Evolutionary conservation across 2,329 filamentous ascomycete genomes (phyloP).

Genomic region (Pyrenophora seminiperda): DNA sequence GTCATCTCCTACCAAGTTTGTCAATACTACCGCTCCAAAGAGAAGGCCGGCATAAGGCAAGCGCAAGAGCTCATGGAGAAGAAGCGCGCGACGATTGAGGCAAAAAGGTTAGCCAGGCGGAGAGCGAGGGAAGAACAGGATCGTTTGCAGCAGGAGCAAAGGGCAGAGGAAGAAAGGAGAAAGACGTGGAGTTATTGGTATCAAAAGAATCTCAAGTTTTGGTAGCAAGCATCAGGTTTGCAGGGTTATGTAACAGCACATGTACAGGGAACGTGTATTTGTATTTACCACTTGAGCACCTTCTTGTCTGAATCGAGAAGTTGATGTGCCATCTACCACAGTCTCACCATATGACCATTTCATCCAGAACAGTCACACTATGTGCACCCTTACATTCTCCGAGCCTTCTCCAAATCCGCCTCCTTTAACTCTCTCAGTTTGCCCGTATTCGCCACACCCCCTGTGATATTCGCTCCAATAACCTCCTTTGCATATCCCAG

Average conservation of each 20-base stretch:
- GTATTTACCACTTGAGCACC: no score
- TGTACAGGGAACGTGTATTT: constrained; percentile 26
- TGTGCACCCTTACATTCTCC: constrained; percentile 28
- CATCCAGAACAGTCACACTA: constrained; percentile 15
- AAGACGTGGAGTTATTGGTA: constrained; percentile 46
- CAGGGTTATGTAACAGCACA: constrained; percentile 15
- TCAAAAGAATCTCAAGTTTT: constrained; percentile 45
- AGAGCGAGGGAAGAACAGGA: constrained; percentile 52
- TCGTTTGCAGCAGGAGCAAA: constrained; percentile 31
- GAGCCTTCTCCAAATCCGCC: constrained; percentile 52
- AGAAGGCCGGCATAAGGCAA: constrained; percentile 82
- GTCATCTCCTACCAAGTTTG: constrained; percentile 82
- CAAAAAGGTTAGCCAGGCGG: constrained; percentile 53
- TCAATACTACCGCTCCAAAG: constrained; percentile 72
- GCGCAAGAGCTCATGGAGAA: constrained; percentile 81
- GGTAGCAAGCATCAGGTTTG: constrained; percentile 20
- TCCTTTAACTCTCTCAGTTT: constrained; percentile 56
- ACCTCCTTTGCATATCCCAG: constrained; percentile 51
- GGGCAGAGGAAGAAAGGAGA: constrained; percentile 42
- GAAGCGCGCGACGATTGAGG: constrained; percentile 62
- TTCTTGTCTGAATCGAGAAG: no score
- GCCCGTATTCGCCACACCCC: constrained; percentile 49
- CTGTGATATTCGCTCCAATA: constrained; percentile 45
- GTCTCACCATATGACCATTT: no score
- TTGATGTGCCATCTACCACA: no score